Conservation (phyloP, 2,329 filamentous ascomycete genomes). For the Aureobasidium sp. region DNA sequence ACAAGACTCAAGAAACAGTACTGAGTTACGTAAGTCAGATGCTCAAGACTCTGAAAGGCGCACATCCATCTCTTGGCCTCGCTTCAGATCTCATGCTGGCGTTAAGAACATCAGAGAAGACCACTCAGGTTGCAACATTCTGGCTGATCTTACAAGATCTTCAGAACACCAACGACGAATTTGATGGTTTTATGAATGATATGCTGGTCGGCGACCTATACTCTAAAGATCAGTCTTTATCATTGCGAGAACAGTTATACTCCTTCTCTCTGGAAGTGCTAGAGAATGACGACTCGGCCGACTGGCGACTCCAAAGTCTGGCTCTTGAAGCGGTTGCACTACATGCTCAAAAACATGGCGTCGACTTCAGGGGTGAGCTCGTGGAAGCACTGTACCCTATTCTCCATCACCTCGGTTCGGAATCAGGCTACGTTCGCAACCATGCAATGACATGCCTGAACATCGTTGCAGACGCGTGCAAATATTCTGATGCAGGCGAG, state of each 20-base stretch:
- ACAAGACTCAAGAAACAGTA: slow-evolving; percentile 24
- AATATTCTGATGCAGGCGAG: slow-evolving; percentile 65
- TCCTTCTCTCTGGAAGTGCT: slow-evolving; percentile 59
- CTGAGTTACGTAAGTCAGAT: slow-evolving; percentile 19
- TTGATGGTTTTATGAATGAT: slow-evolving; percentile 53
- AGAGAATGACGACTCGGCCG: slow-evolving; percentile 37
- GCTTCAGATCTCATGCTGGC: slow-evolving; percentile 59
- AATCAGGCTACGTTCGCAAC: slow-evolving; percentile 58
- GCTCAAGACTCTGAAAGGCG: not conserved
- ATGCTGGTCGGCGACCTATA: slow-evolving; percentile 49
- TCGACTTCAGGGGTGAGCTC: slow-evolving; percentile 72
- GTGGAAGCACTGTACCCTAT: slow-evolving; percentile 88
- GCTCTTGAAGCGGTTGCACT: slow-evolving; percentile 75
- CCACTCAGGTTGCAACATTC: slow-evolving; percentile 60
- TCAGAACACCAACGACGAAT: slow-evolving; percentile 48
- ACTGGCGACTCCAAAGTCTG: slow-evolving; percentile 71
- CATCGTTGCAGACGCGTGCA: slow-evolving; percentile 65
- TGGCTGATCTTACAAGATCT: slow-evolving; percentile 74
- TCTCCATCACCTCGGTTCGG: slow-evolving; percentile 77
- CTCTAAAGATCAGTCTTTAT: slow-evolving; percentile 4
- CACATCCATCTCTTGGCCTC: not conserved
- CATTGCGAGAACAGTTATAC: slow-evolving; percentile 56
- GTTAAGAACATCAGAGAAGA: slow-evolving; percentile 50
- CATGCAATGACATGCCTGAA: slow-evolving; percentile 83
- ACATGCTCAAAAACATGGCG: slow-evolving; percentile 59